phyloP scores from a whole-genome alignment of 2,329 filamentous ascomycete genomes.

The Uncinocarpus reesii region DNA sequence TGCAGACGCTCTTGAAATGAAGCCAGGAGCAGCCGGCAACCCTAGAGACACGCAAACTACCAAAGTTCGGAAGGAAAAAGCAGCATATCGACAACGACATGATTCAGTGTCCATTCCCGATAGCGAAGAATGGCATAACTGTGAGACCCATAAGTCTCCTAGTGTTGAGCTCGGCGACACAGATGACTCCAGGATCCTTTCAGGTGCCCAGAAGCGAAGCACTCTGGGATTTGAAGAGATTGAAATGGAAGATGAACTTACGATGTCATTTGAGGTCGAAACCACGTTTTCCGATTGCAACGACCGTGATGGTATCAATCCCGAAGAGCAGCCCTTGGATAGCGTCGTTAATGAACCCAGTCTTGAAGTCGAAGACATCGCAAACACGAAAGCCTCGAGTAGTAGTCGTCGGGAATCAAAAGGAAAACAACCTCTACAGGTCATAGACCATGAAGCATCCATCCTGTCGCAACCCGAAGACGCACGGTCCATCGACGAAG shows the following conservation, averaged over 20 bases:
- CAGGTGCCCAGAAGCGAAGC: neutral
- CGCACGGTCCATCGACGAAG: constrained; percentile 3
- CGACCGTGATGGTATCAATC: neutral
- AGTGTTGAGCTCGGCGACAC: constrained; percentile 32
- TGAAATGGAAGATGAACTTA: neutral
- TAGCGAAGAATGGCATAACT: constrained; percentile 8
- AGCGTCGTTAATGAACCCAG: no score
- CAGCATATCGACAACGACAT: neutral
- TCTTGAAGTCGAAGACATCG: neutral
- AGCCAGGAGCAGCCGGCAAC: neutral
- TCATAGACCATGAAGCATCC: neutral
- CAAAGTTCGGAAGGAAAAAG: neutral
- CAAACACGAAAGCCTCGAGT: neutral
- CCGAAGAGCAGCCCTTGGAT: neutral
- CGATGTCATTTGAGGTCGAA: neutral
- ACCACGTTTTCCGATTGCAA: neutral
- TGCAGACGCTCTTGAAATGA: neutral
- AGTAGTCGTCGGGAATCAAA: neutral
- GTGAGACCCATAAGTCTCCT: constrained; percentile 26
- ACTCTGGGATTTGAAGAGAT: neutral
- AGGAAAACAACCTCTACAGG: neutral
- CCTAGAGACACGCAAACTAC: neutral
- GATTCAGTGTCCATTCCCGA: constrained; percentile 12
- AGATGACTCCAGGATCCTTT: constrained; percentile 10
- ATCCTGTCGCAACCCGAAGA: neutral